These are phyloP conservation scores for Phytophthora lateralis DNA, from an alignment of 352 stramenopile genomes.

Conservation along the genomic window DNA sequence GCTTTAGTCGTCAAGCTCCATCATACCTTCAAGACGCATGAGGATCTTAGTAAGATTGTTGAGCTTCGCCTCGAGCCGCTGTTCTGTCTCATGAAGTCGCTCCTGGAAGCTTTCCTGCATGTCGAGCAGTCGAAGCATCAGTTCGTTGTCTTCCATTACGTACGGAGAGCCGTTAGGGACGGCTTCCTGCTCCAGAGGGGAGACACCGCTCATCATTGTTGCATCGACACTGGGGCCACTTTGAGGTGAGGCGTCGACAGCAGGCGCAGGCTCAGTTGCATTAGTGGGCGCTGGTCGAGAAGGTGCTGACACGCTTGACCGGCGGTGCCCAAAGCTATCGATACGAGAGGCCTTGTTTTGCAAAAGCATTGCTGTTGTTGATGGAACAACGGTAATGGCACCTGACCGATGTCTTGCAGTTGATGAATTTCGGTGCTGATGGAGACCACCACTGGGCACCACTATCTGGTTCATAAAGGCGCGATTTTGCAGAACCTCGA, in stretches of 20 bases:
- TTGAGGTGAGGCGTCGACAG: neutral
- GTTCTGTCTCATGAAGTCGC: conserved; percentile 62
- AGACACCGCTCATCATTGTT: neutral
- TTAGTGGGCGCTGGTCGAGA: neutral
- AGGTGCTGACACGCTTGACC: neutral
- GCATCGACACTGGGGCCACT: conserved; percentile 19
- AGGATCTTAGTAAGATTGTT: conserved; percentile 75
- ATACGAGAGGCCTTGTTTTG: conserved; percentile 27
- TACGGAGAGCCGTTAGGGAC: conserved; percentile 6
- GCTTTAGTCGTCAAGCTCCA: conserved; percentile 55
- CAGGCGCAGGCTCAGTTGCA: neutral
- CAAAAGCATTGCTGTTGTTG: conserved; percentile 24
- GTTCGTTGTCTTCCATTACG: conserved; percentile 47
- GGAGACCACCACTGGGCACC: conserved; percentile 29
- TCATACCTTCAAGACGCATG: conserved; percentile 59
- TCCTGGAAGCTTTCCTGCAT: conserved; percentile 70
- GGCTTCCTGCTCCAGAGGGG: neutral
- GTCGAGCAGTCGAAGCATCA: conserved; percentile 54
- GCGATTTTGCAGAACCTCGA: conserved; percentile 77
- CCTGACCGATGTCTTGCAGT: conserved; percentile 18
- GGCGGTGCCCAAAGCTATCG: conserved; percentile 13
- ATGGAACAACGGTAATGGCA: conserved; percentile 2
- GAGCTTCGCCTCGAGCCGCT: conserved; percentile 70
- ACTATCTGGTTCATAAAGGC: conserved; percentile 48
- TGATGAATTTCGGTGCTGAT: conserved; percentile 13